Evolutionary conservation across 2,329 filamentous ascomycete species (phyloP), one percentile per base, ranked within the genome.

Genomic region (Claviceps cyperi): DNA sequence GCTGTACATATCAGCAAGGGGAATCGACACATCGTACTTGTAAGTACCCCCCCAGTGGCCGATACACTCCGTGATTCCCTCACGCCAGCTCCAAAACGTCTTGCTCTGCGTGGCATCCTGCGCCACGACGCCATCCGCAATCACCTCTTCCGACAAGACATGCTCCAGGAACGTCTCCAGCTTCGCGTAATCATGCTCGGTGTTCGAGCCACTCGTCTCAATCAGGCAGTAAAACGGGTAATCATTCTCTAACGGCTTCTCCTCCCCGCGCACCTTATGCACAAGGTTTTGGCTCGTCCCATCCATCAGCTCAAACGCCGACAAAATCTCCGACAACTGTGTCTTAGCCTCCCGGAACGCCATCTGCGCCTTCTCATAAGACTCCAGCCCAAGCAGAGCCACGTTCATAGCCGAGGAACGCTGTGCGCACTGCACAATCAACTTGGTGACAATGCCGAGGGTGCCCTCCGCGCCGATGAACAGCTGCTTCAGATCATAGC

Each of bases 271-370:
- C 37, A 89, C 84, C 49, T 75, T 70, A 50, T 80, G 75, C 39
- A 94, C 87, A 39, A 95, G 71, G 54, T 80, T 73, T 68, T 97
- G 92, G 54, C 81, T 91, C 55, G 80, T 75, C 17, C 78, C 80
- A 59, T 98, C 92, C 91, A 98, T 98, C 55, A 98, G 75, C 71
- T 98, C 92, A 63, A 98, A 98, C 0, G 92, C 92, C 2, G 91
- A 97, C 4, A 98, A 76, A 59, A 98, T 97, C 69, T 98, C 92
- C 1, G 85, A 88, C 1, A 98, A 79, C 64, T 95, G 86, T 39
- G 75, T 74, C 73, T 96, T 97, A 49, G 92, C 91, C 66, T 91
- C 86, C 44, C 80, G 77, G 74, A 92, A 98, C 1, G 91, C 88
- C 58, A 77, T 70, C 62, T 92, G 87, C 13, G 88, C 87, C 64